phyloP scores from a whole-genome alignment of 2,329 filamentous ascomycete species.

The Xylaria sp. region DNA sequence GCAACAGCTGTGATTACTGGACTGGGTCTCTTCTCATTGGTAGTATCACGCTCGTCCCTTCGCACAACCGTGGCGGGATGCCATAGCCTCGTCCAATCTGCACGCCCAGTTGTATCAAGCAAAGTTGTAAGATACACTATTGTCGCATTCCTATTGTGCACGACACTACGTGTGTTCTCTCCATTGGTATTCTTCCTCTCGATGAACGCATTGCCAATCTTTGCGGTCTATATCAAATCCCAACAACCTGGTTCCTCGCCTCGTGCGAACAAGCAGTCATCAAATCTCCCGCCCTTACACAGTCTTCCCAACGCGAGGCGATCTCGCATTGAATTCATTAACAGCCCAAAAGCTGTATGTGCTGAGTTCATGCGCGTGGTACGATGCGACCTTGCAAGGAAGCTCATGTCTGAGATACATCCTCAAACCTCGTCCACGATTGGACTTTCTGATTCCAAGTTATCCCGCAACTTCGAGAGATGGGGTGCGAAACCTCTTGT shows the following conservation, averaged over 20 bases:
- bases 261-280: neutral
- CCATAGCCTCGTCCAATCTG: neutral
- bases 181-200: neutral
- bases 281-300: neutral
- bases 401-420: neutral
- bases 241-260: neutral
- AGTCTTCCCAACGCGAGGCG: neutral
- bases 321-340: neutral
- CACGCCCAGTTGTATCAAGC: neutral
- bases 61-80: neutral
- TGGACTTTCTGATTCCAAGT: neutral
- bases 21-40: slow-evolving; percentile 1
- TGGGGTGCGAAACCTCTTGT: neutral
- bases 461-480: neutral
- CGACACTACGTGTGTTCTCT: neutral
- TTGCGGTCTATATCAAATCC: neutral
- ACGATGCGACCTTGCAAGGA: slow-evolving; percentile 12
- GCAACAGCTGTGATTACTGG: neutral
- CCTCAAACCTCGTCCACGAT: neutral
- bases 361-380: neutral
- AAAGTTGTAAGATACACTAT: neutral
- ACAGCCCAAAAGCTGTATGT: slow-evolving; percentile 5
- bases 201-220: slow-evolving; percentile 4
- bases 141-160: slow-evolving; percentile 17
- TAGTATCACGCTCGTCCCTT: neutral